A percentile compares a stretch with the other conserved stretches of the same genome.
These are phyloP conservation scores for Malassezia brasiliensis DNA, from an alignment of 1,284 basidiomycete genomes.

Conservation along the genomic window DNA sequence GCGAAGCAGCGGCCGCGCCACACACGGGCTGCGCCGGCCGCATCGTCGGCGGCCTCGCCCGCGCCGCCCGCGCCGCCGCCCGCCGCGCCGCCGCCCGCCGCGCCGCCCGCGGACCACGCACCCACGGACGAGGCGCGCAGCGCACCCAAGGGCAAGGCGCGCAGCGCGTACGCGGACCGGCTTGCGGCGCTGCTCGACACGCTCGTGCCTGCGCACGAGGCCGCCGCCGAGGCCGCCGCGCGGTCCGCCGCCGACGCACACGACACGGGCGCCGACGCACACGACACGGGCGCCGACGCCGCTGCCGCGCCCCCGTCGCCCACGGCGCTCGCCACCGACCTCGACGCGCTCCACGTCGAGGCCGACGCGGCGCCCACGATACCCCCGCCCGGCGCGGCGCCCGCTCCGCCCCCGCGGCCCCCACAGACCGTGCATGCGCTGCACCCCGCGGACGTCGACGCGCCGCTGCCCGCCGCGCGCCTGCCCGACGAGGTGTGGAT, in stretches of 20 bases:
- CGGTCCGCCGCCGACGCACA: too few relatives aligned
- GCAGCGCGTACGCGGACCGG: background rate
- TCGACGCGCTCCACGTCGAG: background rate
- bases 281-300: too few relatives aligned
- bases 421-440: constrained; percentile 1
- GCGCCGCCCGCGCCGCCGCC: background rate
- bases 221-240: background rate
- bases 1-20: background rate
- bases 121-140: background rate
- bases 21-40: too few relatives aligned
- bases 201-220: constrained; percentile 3
- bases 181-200: background rate
- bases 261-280: too few relatives aligned
- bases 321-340: background rate
- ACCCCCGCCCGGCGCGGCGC: background rate
- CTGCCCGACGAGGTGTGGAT: constrained; percentile 41
- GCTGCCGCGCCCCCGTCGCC: too few relatives aligned
- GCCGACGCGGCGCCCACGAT: background rate
- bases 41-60: too few relatives aligned
- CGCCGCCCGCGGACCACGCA: background rate
- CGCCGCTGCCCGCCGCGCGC: constrained; percentile 20
- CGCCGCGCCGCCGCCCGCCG: background rate
- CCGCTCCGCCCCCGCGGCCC: background rate
- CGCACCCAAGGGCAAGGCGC: background rate
- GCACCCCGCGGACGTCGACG: constrained; percentile 24